A percentile compares a stretch with the other conserved stretches of the same genome.
These are phyloP conservation scores for Boletus tomentosulus DNA, from an alignment of 768 basidiomycete species.

Conservation along the genomic window DNA sequence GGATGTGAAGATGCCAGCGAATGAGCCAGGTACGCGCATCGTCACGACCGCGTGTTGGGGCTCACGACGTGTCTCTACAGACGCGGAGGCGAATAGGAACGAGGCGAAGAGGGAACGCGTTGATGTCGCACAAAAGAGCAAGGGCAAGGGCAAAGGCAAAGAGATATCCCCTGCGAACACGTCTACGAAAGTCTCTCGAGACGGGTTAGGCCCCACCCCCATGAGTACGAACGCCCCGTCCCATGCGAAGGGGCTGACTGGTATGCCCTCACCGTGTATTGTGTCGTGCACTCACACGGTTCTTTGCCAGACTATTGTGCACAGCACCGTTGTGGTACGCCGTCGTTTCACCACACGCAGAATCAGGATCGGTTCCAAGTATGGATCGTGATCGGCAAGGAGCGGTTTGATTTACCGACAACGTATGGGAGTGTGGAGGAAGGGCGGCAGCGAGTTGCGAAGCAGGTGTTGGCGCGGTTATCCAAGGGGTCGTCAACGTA, in stretches of 20 bases:
- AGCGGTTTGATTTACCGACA: slow-evolving; percentile 41
- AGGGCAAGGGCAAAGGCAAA: slow-evolving; percentile 11
- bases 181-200: slow-evolving; percentile 1
- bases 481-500: slow-evolving; percentile 15
- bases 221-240: neutral
- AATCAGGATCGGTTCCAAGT: slow-evolving; percentile 30
- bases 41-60: neutral
- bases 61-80: neutral
- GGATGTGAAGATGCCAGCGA: slow-evolving; percentile 4
- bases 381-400: slow-evolving; percentile 45
- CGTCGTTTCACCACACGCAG: slow-evolving; percentile 33
- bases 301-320: slow-evolving; percentile 19
- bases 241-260: slow-evolving; percentile 15
- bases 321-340: slow-evolving; percentile 17
- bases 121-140: neutral
- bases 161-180: slow-evolving; percentile 2
- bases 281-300: neutral
- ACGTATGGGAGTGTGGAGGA: slow-evolving; percentile 36
- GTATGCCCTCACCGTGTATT: neutral
- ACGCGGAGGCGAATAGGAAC: neutral
- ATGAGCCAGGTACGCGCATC: slow-evolving; percentile 9
- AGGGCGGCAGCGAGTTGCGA: slow-evolving; percentile 42
- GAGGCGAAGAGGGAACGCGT: neutral
- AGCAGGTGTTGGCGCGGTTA: slow-evolving; percentile 40
- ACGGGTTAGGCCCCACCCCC: neutral